Base-by-base conservation (phyloP, 441 rosid species). In the Populus hybrid region DNA sequence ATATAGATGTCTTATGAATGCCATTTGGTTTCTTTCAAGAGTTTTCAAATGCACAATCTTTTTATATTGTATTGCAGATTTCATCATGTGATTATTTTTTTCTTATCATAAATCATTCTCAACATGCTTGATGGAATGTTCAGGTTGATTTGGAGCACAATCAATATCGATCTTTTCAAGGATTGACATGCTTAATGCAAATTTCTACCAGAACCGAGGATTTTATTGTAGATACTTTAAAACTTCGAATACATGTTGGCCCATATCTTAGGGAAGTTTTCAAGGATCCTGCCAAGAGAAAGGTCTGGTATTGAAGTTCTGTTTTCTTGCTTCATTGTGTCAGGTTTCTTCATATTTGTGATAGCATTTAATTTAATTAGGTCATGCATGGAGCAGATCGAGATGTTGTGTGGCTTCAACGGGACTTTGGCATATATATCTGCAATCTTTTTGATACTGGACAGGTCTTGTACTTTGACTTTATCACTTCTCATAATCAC, bases 371-470 rank as follows among this genome's bases (percentile, higher is more conserved):
- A 79, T 84, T 75, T 79, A 75, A 83, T 71, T 83, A 96, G 99
- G 97, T 94, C 71, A 79, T 96, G 97, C 98, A 96, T 88, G 98
- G 99, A 88, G 97, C 99, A 75, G 98, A 96, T 87, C 88, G 91
- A 34, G 99, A 96, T 87, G 85, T 96, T 76, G 35, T 91, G 35
- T 96, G 99, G 98, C 98, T 96, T 84, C 98, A 96, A 82, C 87
- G 90, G 79, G 98, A 94, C 84, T 96, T 96, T 63, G 98, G 98
- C 84, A 93, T 96, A 86, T 94, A 96, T 74, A 68, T 94, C 34
- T 94, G 98, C 91, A 96, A 96, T 84, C 82, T 96, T 86, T 96
- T 96, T 85, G 99, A 94, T 85, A 94, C 99, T 61, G 98, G 98
- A 87, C 98, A 94, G 99, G 99, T 96, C 75, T 73, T 79, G 35